Evolutionary conservation across 148 eudicot genomes (phyloP).

Genomic region (Camellia lanceoleosa): DNA sequence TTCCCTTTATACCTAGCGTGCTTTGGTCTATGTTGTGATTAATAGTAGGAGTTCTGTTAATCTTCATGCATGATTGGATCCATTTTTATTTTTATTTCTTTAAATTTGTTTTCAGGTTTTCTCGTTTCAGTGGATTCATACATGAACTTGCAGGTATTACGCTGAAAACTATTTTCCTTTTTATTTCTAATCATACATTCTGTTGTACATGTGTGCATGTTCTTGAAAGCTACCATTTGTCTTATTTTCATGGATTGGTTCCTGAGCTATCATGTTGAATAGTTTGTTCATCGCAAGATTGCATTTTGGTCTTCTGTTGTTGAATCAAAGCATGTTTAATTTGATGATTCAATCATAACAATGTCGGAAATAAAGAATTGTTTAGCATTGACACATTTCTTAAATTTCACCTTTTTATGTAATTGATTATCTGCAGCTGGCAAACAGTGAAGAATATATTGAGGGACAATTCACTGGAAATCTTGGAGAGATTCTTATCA

Average conservation of each 20-base stretch:
- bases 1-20: background rate
- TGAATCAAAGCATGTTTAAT: background rate
- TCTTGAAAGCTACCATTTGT: background rate
- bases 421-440: constrained; percentile 46
- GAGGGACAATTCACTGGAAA: constrained; percentile 86
- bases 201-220: background rate
- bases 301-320: background rate
- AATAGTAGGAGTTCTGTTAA: background rate
- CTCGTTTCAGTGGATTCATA: constrained; percentile 70
- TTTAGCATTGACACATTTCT: background rate
- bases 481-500: constrained; percentile 95
- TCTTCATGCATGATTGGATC: background rate
- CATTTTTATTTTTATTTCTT: background rate
- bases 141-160: constrained; percentile 64
- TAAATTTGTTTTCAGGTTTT: constrained; percentile 39
- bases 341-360: background rate
- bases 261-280: background rate
- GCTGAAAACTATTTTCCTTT: background rate
- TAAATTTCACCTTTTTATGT: background rate
- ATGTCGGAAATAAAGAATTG: background rate
- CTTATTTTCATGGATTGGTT: background rate
- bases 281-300: background rate
- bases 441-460: constrained; percentile 81
- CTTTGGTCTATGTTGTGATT: background rate
- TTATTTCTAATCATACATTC: background rate